Evolutionary conservation across 1,284 basidiomycete species (phyloP), one percentile per base, ranked within the genome.

Genomic region (Apiotrichum porosum): DNA sequence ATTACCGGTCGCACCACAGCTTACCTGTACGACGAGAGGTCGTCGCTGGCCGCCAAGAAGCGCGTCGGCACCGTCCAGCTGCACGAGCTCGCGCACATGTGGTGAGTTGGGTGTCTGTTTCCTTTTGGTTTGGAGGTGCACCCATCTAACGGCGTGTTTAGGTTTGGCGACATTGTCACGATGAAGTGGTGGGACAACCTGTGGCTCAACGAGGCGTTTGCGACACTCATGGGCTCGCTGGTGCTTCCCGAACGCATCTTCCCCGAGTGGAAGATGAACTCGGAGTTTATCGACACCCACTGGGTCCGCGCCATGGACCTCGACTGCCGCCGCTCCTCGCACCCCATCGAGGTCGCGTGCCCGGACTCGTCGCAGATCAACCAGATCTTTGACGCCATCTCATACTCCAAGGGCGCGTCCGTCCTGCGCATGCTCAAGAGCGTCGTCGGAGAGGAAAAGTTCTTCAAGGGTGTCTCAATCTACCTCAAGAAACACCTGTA

Each of bases 301-400:
- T 65, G 79, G 32, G 68, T 72, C 28, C 61, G 72, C 22, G 90
- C 92, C 14, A 78, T 95, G 23, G 75, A 77, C 30, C 80, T 97
- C 44, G 93, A 98, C 64, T 81, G 86, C 6, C 89, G 92, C 68
- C 76, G 86, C 13, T 93, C 90, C 12, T 92, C 88, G 19, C 94
- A 98, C 71, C 87, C 92, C 1, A 89, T 98, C 62, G 90, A 97
- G 71, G 88, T 95, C n/a, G 84, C 85, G 8, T 90, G 86, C 62
- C 86, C 86, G 0, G 86, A 93, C 66, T 85, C 87, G 6, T 84
- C 86, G 61, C 81, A 86, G 65, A 86, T 91, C 60, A 85, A 85
- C 65, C 85, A 89, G 76, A 90, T 93, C 46, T 91, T 93, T 65
- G 90, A 93, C 63, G 78, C 80, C 8, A 76, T 92, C 47, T 88